phyloP scores from a whole-genome alignment of 1,284 basidiomycete species.

The Ustilago esculenta region DNA sequence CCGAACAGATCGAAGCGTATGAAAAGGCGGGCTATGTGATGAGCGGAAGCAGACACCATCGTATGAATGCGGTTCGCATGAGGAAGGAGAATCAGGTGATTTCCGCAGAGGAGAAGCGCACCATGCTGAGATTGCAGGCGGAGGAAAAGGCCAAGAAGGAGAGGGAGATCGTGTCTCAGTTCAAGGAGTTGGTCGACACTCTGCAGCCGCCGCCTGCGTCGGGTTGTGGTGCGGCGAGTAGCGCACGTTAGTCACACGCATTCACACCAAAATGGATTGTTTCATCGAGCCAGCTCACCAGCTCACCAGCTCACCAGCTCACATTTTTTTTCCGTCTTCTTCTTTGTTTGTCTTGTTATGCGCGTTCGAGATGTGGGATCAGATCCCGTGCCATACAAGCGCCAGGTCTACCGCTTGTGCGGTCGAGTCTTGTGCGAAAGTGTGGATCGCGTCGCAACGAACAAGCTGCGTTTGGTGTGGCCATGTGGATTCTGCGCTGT shows the following conservation, averaged over 20 bases:
- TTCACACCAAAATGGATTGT: too few species aligned
- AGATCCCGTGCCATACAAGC: slow-evolving; percentile 45
- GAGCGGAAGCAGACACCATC: slow-evolving; percentile 85
- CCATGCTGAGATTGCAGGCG: slow-evolving; percentile 88
- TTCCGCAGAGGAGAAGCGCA: slow-evolving; percentile 90
- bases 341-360: too few species aligned
- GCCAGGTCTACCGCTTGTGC: slow-evolving; percentile 15
- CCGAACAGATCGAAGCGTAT: slow-evolving; percentile 84
- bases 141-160: slow-evolving; percentile 93
- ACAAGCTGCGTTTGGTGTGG: slow-evolving; percentile 4
- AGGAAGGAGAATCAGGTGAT: slow-evolving; percentile 99
- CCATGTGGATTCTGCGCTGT: too few species aligned
- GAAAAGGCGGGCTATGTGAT: slow-evolving; percentile 96
- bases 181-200: slow-evolving; percentile 60
- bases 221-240: neutral
- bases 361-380: too few species aligned
- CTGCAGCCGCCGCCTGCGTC: slow-evolving; percentile 15
- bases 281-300: too few species aligned
- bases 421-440: slow-evolving; percentile 2
- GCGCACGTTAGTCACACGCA: too few species aligned
- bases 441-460: slow-evolving; percentile 23
- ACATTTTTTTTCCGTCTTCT: too few species aligned
- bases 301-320: too few species aligned
- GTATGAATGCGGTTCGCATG: slow-evolving; percentile 94
- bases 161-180: slow-evolving; percentile 70